phyloP scores from a whole-genome alignment of 768 basidiomycete genomes.

The Lentinula aciculospora region DNA sequence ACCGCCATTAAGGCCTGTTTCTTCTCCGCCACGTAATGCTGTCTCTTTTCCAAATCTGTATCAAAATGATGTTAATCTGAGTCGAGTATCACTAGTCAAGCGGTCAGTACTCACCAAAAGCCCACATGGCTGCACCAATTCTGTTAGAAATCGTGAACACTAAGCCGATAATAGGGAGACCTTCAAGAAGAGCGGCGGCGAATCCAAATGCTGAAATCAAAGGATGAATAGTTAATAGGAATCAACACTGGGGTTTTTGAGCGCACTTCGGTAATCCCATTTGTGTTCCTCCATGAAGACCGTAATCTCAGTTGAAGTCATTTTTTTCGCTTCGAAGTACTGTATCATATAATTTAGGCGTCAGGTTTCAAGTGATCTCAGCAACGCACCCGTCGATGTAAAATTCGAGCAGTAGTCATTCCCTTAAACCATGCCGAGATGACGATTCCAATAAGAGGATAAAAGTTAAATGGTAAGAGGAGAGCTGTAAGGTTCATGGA shows the following conservation, averaged over 20 bases:
- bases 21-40: slow-evolving; percentile 27
- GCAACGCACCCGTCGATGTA: slow-evolving; percentile 56
- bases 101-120: slow-evolving; percentile 48
- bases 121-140: slow-evolving; percentile 94
- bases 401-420: slow-evolving; percentile 56
- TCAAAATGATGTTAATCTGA: neutral
- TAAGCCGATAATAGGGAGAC: slow-evolving; percentile 75
- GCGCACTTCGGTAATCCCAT: slow-evolving; percentile 78
- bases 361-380: neutral
- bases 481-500: slow-evolving; percentile 31
- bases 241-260: neutral
- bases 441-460: slow-evolving; percentile 64
- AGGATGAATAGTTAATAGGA: neutral
- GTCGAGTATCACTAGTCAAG: neutral
- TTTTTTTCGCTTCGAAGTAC: slow-evolving; percentile 84
- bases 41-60: slow-evolving; percentile 60
- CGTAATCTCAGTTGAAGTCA: slow-evolving; percentile 63
- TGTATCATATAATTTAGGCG: slow-evolving; percentile 23
- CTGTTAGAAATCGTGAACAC: slow-evolving; percentile 83
- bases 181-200: slow-evolving; percentile 73
- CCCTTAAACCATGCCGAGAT: slow-evolving; percentile 62
- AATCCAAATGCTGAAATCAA: slow-evolving; percentile 72
- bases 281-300: slow-evolving; percentile 86
- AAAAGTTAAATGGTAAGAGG: slow-evolving; percentile 56
- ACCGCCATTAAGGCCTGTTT: neutral